Evolutionary conservation across 2,329 filamentous ascomycete species (phyloP), one percentile per base, ranked within the genome.

Genomic region (Parascedosporium putredinis): DNA sequence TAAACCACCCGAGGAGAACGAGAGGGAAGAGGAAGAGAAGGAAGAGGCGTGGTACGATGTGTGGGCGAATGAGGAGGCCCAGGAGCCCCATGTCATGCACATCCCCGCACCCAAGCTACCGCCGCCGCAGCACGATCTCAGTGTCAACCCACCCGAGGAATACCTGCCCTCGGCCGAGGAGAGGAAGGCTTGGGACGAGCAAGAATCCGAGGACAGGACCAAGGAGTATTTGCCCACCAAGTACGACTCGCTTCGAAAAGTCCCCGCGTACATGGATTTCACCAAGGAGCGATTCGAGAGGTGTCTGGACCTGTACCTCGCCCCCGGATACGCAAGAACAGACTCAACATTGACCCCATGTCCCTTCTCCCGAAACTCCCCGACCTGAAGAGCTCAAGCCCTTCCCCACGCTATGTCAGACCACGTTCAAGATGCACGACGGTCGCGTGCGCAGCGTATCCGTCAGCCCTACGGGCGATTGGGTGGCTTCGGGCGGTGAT

Each of bases 201-300:
- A 79, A 23, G 91, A 97, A 55, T 86, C 88, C 2, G 93, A 97
- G 63, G 93, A 98, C 55, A 77, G 90, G 50, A 88, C 95, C 58
- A 89, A 84, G 62, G 86, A 95, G 45, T 98, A 88, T 59, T 69
- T 98, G 29, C 88, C 94, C 2, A 81, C 81, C 52, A 83, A 88
- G 61, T 88, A 88, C 64, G 83, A 86, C 57, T 83, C 93, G 2
- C 72, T 98, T 50, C 84, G 93, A 54, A 89, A 88, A 63, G 93
- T 97, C 5, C 93, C 94, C 47, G 94, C 86, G 14, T 98, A 95
- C 63, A 86, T 85, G 47, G 78, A 76, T 50, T 88, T 96, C 57
- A 82, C 98, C 63, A 95, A 96, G 66, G 93, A 98, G 67, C 84
- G 90, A 57, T 98, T 98, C 59, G 90, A 98, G 66, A 78, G 94